Evolutionary conservation across 345 rosid genomes (phyloP), one percentile per base, ranked within the genome.

Genomic region (Ailanthus altissimus): DNA sequence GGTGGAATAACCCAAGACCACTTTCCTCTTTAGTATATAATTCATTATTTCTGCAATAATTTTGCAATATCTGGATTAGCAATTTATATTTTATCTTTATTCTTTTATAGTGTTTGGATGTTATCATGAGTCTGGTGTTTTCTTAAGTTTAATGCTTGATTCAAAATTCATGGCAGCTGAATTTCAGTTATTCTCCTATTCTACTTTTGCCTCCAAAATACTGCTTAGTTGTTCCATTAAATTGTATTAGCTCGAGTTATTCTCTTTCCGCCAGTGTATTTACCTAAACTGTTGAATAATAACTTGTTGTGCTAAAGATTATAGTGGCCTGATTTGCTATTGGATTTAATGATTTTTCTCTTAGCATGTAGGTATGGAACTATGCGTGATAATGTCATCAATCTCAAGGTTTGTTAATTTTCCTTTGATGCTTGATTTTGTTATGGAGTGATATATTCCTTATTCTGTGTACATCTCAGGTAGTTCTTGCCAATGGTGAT

Each of bases 341-440:
- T 82, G 78, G 83, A 73, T 75, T 82, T 88, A 78, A 86, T 83
- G 62, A 84, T 76, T 81, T 79, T 77, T 79, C 51, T 82, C 81
- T 82, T 89, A 88, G 88, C 90, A 81, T 87, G 88, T 86, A 94
- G 98, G 95, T 94, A 94, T 81, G 98, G 98, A 77, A 93, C 98
- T 63, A 93, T 94, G 98, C 92, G 95, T 36, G 97, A 93, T 72
- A 93, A 93, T 84, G 97, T 94, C 79, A 93, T 93, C 77, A 93
- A 77, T 84, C 98, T 94, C 78, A 91, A 89, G 98, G 98, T 93
- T 79, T 75, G 84, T 78, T 54, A 7, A 75, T 62, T 75, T 51
- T 66, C 70, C 70, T 75, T 43, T 56, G 64, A 68, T 81, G 54
- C 50, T 67, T 81, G 49, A 59, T 54, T 63, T 62, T 56, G 45